Percentiles rank a stretch among this genome's conserved stretches.
Conservation (phyloP, 75 land plant genomes). For the Sequoiadendron giganteum region DNA sequence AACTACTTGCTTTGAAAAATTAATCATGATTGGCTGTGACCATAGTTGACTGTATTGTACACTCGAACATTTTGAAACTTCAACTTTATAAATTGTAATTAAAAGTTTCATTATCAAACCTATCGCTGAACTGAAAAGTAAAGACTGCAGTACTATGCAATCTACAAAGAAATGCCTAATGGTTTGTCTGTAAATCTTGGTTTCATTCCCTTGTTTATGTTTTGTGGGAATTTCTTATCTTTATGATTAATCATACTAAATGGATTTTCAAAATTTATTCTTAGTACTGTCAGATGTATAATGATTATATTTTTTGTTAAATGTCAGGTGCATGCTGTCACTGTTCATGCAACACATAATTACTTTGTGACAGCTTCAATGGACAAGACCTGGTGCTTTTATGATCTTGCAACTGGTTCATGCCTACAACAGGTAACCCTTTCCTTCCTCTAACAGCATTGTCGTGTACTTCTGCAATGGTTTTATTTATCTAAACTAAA, state of each 20-base stretch:
- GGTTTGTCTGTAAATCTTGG: neutral
- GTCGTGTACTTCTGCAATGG: neutral
- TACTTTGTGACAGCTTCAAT: slow-evolving; percentile 93
- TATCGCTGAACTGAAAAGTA: neutral
- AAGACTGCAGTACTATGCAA: neutral
- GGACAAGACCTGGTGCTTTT: slow-evolving; percentile 95
- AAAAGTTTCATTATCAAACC: neutral
- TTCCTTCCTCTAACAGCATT: neutral
- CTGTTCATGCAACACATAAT: slow-evolving; percentile 93
- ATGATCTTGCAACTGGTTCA: slow-evolving; percentile 77
- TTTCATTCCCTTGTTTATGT: neutral
- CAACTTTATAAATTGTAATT: too few species aligned
- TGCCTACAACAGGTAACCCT: slow-evolving; percentile 76
- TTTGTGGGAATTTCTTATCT: neutral
- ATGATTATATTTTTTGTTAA: neutral
- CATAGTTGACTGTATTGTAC: neutral
- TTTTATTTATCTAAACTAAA: neutral
- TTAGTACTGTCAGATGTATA: neutral
- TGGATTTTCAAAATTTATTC: neutral
- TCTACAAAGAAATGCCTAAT: neutral
- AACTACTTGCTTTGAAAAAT: neutral
- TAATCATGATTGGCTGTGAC: neutral
- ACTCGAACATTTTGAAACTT: neutral
- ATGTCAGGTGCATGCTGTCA: slow-evolving; percentile 87
- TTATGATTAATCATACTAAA: neutral